Percentiles rank a stretch among this genome's conserved stretches.
These are phyloP conservation scores for Phaeosphaeria sp. DNA, from an alignment of 2,329 filamentous ascomycete species.

Conservation along the genomic window DNA sequence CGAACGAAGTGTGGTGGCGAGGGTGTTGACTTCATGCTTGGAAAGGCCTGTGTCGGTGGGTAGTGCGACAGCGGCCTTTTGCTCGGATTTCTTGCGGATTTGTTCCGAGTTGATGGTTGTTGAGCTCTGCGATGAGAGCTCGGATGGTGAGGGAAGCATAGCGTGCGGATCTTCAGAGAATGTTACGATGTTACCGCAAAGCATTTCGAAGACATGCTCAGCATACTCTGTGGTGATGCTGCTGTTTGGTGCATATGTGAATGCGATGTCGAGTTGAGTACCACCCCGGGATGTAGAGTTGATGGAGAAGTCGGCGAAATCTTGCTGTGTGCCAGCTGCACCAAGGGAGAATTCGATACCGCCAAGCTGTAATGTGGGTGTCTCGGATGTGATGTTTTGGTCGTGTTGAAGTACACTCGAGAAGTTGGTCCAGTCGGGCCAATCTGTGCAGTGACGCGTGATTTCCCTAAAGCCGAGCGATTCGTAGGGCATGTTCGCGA, in stretches of 20 bases:
- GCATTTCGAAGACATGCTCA: slow-evolving; percentile 55
- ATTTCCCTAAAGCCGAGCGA: slow-evolving; percentile 44
- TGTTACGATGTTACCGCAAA: slow-evolving; percentile 34
- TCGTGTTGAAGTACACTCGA: slow-evolving; percentile 44
- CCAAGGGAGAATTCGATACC: slow-evolving; percentile 38
- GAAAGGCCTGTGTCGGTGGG: slow-evolving; percentile 37
- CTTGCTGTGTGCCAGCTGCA: slow-evolving; percentile 38
- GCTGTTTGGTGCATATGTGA: slow-evolving; percentile 43
- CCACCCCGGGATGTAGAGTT: slow-evolving; percentile 30
- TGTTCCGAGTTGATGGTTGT: slow-evolving; percentile 31
- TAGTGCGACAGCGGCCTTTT: slow-evolving; percentile 31
- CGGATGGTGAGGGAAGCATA: slow-evolving; percentile 33
- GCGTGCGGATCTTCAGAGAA: slow-evolving; percentile 39
- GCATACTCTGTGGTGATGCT: slow-evolving; percentile 61
- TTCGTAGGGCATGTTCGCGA: slow-evolving; percentile 47
- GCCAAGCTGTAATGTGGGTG: slow-evolving; percentile 58
- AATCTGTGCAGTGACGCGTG: slow-evolving; percentile 44
- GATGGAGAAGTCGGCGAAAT: slow-evolving; percentile 44
- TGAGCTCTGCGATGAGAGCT: slow-evolving; percentile 31
- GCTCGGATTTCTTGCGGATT: slow-evolving; percentile 28
- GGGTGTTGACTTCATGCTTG: slow-evolving; percentile 26
- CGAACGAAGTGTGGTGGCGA: slow-evolving; percentile 33
- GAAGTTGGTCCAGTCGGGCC: slow-evolving; percentile 48
- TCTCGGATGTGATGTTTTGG: slow-evolving; percentile 40
- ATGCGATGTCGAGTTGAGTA: slow-evolving; percentile 34